phyloP scores from a whole-genome alignment of 2,329 filamentous ascomycete genomes.

The Neopestalotiopsis rosae region DNA sequence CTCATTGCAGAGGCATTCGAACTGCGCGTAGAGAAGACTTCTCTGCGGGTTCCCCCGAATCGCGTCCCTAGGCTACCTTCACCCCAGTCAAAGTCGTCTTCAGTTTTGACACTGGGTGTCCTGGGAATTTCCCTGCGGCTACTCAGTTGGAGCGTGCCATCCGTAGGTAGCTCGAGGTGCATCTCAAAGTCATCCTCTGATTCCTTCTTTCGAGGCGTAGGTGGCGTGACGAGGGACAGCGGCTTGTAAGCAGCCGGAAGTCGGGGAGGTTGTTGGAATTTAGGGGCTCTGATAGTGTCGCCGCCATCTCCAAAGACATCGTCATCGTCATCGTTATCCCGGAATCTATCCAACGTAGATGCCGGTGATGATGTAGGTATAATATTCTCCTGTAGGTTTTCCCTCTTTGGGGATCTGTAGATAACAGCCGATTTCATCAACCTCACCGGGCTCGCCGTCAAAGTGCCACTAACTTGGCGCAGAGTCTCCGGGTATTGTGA shows the following conservation, averaged over 20 bases:
- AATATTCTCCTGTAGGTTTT: constrained; percentile 27
- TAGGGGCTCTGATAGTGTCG: constrained; percentile 73
- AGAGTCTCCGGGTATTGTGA: constrained; percentile 70
- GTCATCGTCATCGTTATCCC: constrained; percentile 65
- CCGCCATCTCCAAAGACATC: constrained; percentile 66
- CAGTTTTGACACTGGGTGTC: constrained; percentile 61
- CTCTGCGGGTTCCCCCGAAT: constrained; percentile 84
- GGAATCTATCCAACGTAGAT: constrained; percentile 67
- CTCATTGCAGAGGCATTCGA: constrained; percentile 90
- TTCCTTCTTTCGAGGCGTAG: constrained; percentile 55
- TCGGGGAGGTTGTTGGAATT: constrained; percentile 32
- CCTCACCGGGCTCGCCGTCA: constrained; percentile 58
- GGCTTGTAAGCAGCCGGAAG: constrained; percentile 23
- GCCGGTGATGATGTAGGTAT: constrained; percentile 47
- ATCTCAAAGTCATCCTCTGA: constrained; percentile 72
- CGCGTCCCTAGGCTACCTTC: constrained; percentile 92
- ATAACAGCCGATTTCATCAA: constrained; percentile 7
- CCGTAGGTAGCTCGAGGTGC: constrained; percentile 73
- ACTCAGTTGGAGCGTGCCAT: constrained; percentile 69
- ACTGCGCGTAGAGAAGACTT: constrained; percentile 79
- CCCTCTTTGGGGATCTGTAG: constrained; percentile 31
- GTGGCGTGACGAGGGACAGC: constrained; percentile 54
- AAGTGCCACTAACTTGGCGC: constrained; percentile 68
- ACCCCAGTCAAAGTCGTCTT: constrained; percentile 89
- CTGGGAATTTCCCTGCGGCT: constrained; percentile 66